Evolutionary conservation across 352 stramenopile genomes (phyloP).

Genomic region (Pythium insidiosum): DNA sequence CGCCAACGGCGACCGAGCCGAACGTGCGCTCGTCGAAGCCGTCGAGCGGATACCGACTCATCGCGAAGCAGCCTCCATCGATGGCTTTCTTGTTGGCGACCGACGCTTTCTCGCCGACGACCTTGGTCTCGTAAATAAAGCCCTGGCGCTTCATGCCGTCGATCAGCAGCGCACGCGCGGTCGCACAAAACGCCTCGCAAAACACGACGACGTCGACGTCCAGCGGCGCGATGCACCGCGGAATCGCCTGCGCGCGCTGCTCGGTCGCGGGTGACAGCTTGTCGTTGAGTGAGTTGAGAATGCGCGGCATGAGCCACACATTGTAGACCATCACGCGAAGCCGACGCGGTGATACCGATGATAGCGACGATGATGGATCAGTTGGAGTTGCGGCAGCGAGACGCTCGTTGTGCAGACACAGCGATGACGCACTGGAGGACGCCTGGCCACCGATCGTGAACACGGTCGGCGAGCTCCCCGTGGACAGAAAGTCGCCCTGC

Average conservation of each 20-base stretch:
- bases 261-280: slow-evolving; percentile 45
- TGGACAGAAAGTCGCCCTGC: slow-evolving; percentile 41
- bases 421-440: no score
- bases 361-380: neutral
- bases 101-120: slow-evolving; percentile 34
- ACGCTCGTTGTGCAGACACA: neutral
- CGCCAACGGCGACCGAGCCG: slow-evolving; percentile 33
- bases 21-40: slow-evolving; percentile 52
- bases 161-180: slow-evolving; percentile 32
- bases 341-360: slow-evolving; percentile 16
- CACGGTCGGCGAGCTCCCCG: slow-evolving; percentile 32
- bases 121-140: slow-evolving; percentile 64
- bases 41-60: slow-evolving; percentile 58
- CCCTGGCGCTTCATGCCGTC: slow-evolving; percentile 57
- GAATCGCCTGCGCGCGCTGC: slow-evolving; percentile 48
- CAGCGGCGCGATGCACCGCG: slow-evolving; percentile 24
- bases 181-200: slow-evolving; percentile 54
- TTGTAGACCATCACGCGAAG: slow-evolving; percentile 68
- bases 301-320: slow-evolving; percentile 57
- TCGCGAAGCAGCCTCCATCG: slow-evolving; percentile 55
- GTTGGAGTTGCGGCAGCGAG: neutral
- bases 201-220: slow-evolving; percentile 62
- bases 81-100: slow-evolving; percentile 52
- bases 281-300: slow-evolving; percentile 50
- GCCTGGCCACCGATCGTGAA: slow-evolving; percentile 27